These are phyloP conservation scores for Cytospora chrysosperma DNA, from an alignment of 2,329 filamentous ascomycete genomes.

Conservation along the genomic window DNA sequence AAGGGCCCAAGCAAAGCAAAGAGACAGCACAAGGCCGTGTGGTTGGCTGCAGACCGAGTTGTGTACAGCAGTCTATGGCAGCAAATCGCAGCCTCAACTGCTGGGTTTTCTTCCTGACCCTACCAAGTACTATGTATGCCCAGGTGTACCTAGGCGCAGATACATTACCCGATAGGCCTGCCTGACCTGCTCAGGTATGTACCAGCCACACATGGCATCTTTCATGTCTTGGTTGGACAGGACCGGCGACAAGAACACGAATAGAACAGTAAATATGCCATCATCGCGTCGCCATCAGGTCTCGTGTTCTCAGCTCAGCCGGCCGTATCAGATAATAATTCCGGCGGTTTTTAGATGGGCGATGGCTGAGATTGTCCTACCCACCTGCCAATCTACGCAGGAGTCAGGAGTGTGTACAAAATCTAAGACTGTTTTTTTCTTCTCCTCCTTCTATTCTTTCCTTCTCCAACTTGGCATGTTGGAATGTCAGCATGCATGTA, in stretches of 20 bases:
- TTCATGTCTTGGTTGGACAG: constrained; percentile 1
- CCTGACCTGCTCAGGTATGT: too few species aligned
- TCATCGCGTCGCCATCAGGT: constrained; percentile 12
- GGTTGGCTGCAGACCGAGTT: constrained; percentile 19
- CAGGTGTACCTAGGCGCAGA: too few species aligned
- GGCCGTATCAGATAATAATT: neutral
- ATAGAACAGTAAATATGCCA: neutral
- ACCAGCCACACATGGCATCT: too few species aligned
- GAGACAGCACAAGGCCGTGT: constrained; percentile 1
- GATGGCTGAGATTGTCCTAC: neutral
- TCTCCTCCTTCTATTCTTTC: too few species aligned
- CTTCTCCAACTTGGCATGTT: neutral
- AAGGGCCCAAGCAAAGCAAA: constrained; percentile 11
- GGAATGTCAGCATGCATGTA: neutral
- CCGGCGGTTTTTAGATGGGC: neutral
- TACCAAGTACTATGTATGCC: neutral
- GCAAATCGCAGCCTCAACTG: neutral
- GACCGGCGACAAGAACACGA: constrained; percentile 9
- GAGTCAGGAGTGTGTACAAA: neutral
- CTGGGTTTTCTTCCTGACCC: neutral
- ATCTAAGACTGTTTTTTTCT: too few species aligned
- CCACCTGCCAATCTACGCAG: neutral
- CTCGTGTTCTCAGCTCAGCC: neutral
- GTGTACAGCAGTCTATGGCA: constrained; percentile 1
- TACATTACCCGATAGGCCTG: too few species aligned